These are phyloP conservation scores for Fusarium pseudonygamai DNA, from an alignment of 2,329 filamentous ascomycete species.

Conservation along the genomic window DNA sequence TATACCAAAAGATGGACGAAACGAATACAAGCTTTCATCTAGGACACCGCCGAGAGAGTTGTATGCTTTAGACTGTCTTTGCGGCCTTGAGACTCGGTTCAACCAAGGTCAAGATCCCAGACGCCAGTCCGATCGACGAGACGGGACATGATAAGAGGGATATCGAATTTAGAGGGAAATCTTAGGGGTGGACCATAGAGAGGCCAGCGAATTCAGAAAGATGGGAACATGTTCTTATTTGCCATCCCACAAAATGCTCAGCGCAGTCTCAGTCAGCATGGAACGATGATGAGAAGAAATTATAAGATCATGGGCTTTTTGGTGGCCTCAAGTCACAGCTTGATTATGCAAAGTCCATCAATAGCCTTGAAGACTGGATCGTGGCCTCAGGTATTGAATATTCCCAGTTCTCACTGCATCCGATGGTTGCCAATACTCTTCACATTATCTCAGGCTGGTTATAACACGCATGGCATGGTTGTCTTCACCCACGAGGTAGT, in stretches of 20 bases:
- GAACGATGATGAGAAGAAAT: not conserved
- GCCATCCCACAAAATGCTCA: not conserved
- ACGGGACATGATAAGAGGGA: not conserved
- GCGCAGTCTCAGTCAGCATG: not conserved
- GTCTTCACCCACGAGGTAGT: too few relatives aligned
- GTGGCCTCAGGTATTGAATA: not conserved
- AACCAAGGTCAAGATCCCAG: not conserved
- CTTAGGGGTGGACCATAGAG: too few relatives aligned
- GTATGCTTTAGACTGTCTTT: not conserved
- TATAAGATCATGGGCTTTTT: accelerated
- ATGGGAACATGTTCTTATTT: accelerated
- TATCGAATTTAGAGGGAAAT: too few relatives aligned
- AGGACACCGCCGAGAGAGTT: not conserved
- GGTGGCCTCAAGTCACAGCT: not conserved
- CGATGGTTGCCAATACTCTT: not conserved
- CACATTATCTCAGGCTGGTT: not conserved
- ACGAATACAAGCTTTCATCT: not conserved
- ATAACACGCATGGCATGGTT: too few relatives aligned
- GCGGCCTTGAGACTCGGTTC: not conserved
- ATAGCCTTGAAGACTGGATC: not conserved
- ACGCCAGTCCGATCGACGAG: not conserved
- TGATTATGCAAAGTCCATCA: not conserved
- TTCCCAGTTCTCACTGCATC: not conserved
- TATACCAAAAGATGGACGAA: not conserved
- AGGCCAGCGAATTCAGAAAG: not conserved